Percentiles rank a stretch among this genome's conserved stretches.
These are phyloP conservation scores for Penicillium nordicum DNA, from an alignment of 2,329 filamentous ascomycete genomes.

Conservation along the genomic window DNA sequence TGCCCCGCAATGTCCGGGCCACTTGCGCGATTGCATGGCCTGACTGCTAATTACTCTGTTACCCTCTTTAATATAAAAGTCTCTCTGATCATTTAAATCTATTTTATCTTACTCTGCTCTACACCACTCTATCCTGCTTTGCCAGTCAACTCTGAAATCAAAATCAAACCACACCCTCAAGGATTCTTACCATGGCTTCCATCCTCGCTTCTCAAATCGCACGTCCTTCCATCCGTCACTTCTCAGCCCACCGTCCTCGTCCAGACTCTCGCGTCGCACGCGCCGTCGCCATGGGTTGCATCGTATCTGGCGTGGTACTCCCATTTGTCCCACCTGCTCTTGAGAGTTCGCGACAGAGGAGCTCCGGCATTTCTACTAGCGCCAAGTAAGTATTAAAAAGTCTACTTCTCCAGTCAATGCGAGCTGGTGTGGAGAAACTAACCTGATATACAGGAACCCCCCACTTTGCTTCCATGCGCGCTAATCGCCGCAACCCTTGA, in stretches of 20 bases:
- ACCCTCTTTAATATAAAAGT: slow-evolving; percentile 13
- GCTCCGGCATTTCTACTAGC: slow-evolving; percentile 36
- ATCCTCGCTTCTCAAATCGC: slow-evolving; percentile 23
- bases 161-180: neutral
- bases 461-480: slow-evolving; percentile 44
- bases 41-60: slow-evolving; percentile 8
- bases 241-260: slow-evolving; percentile 42
- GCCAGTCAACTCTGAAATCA: neutral
- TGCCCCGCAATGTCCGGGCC: slow-evolving; percentile 18
- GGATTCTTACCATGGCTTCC: slow-evolving; percentile 13
- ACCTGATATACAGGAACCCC: slow-evolving; percentile 30
- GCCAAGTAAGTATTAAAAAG: slow-evolving; percentile 33
- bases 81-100: neutral
- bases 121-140: neutral
- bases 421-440: slow-evolving; percentile 8
- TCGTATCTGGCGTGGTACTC: slow-evolving; percentile 43
- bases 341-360: slow-evolving; percentile 44
- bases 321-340: slow-evolving; percentile 48
- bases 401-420: neutral
- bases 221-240: slow-evolving; percentile 43
- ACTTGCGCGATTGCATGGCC: slow-evolving; percentile 18
- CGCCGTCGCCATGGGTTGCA: slow-evolving; percentile 41
- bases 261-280: slow-evolving; percentile 41
- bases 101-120: neutral
- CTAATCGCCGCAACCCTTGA: slow-evolving; percentile 15